phyloP scores from a whole-genome alignment of 2,329 filamentous ascomycete genomes.

The Trichoderma atroviride region DNA sequence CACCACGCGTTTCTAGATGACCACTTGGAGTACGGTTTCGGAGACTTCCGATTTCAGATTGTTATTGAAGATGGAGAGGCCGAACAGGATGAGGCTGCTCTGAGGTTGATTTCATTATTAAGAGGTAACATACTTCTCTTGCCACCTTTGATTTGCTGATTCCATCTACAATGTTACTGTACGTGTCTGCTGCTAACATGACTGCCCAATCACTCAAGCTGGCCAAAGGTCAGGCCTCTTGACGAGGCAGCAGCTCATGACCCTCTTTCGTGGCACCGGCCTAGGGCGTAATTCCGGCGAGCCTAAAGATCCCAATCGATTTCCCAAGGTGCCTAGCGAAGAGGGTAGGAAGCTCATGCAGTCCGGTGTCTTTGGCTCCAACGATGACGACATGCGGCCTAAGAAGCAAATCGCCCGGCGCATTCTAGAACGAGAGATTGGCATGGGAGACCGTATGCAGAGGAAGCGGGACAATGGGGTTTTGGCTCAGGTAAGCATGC shows the following conservation, averaged over 20 bases:
- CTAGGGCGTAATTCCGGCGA: constrained; percentile 36
- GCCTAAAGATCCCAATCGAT: constrained; percentile 58
- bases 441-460: constrained; percentile 62
- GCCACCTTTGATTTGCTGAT: neutral
- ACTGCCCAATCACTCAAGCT: neutral
- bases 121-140: constrained; percentile 34
- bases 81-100: constrained; percentile 30
- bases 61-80: constrained; percentile 31
- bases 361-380: constrained; percentile 76
- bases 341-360: constrained; percentile 78
- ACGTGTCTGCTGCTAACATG: neutral
- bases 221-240: constrained; percentile 35
- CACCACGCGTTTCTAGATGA: neutral
- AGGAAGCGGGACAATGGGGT: constrained; percentile 64
- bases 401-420: constrained; percentile 67
- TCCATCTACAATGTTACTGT: neutral
- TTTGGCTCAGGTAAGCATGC: constrained; percentile 65
- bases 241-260: constrained; percentile 44
- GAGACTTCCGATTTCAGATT: constrained; percentile 29
- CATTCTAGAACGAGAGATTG: constrained; percentile 81
- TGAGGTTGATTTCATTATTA: constrained; percentile 41
- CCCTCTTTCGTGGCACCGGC: constrained; percentile 45
- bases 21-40: constrained; percentile 5
- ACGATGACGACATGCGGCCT: constrained; percentile 55
- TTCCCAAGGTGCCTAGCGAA: constrained; percentile 83